A percentile compares a stretch with the other conserved stretches of the same genome.
Evolutionary conservation across 805 yeast species (phyloP).

Genomic region (Lachancea sp.): DNA sequence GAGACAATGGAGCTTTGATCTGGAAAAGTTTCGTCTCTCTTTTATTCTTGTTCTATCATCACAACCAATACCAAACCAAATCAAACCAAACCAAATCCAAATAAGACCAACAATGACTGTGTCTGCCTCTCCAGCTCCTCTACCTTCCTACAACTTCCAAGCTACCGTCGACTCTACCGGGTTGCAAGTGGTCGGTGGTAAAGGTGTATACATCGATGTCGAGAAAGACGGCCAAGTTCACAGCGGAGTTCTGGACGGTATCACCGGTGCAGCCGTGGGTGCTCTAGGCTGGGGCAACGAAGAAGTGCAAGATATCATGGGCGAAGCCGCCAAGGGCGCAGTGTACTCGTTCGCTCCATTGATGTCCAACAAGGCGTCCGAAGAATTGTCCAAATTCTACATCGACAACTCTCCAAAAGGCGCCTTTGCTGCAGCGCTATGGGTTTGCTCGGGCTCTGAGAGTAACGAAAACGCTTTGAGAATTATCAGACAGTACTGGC

Average conservation of each 20-base stretch:
- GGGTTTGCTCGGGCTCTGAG: constrained; percentile 62
- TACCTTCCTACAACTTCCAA: constrained; percentile 39
- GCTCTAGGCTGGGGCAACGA: constrained; percentile 41
- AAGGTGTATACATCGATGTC: constrained; percentile 38
- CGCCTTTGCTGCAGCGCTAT: constrained; percentile 36
- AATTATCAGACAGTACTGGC: constrained; percentile 44
- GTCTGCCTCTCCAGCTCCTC: constrained; percentile 4
- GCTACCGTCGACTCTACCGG: constrained; percentile 35
- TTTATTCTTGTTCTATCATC: too few species aligned
- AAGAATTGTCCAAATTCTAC: constrained; percentile 38
- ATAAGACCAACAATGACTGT: neutral
- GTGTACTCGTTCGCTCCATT: constrained; percentile 35
- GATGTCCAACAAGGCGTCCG: constrained; percentile 36
- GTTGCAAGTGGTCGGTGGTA: constrained; percentile 38
- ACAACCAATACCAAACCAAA: too few species aligned
- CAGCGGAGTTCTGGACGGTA: constrained; percentile 36
- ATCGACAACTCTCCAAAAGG: constrained; percentile 36
- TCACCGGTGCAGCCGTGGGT: constrained; percentile 51
- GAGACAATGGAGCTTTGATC: too few species aligned
- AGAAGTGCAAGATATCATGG: constrained; percentile 31
- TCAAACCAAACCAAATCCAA: too few species aligned
- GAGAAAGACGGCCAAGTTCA: constrained; percentile 37
- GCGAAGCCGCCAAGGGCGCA: constrained; percentile 34
- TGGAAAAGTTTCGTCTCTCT: too few species aligned
- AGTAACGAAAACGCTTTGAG: constrained; percentile 62